Base-by-base conservation (phyloP, 192 early-diverging fungal genomes). In the Linnemannia schmuckeri region DNA sequence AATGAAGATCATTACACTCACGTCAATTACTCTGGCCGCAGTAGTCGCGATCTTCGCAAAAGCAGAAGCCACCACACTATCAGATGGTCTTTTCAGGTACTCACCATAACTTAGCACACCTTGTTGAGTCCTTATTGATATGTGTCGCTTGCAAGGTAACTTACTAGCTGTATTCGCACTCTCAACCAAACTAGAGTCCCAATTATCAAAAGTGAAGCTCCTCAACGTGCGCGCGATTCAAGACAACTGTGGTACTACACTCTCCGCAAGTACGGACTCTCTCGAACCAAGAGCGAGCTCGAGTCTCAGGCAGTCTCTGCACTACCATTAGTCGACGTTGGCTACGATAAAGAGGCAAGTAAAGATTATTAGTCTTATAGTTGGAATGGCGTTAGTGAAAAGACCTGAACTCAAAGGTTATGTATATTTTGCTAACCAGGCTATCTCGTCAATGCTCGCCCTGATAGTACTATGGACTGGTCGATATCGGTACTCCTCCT, bases 401-500 rank as follows among this genome's bases (percentile, higher is more conserved):
- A 30, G 27, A 27, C 66, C 15, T 10, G 73, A 88, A 90, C 54
- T 13, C 75, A 66, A 15, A 33, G 12, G 33, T 33, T 5, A 66
- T 33, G 27, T 33, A 81, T 66, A 12, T 6, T 15, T 0, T 66
- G n/a, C 9, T 66, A 13, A 66, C 30, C 61, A 33, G 0, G 1
- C 4, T 4, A 0, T 12, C 15, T 33, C 17, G 2, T 66, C 30
- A 35, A 66, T 30, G 12, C 24, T 66, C 13, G 9, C 8, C 6
- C 61, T 30, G 12, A 66, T 30, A 94, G 88, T 94, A 94, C 70
- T 94, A 94, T 75, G 92, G 89, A 72, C 77, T 83, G 24, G 90
- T 93, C 27, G 78, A 89, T 8, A 85, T 93, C 44, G 93, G 93
- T n/a, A 90, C 93, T 27, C 93, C 93, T 70, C 88, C 91, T 41